phyloP scores from a whole-genome alignment of 1,284 basidiomycete genomes.

The Pyrrhoderma noxium region DNA sequence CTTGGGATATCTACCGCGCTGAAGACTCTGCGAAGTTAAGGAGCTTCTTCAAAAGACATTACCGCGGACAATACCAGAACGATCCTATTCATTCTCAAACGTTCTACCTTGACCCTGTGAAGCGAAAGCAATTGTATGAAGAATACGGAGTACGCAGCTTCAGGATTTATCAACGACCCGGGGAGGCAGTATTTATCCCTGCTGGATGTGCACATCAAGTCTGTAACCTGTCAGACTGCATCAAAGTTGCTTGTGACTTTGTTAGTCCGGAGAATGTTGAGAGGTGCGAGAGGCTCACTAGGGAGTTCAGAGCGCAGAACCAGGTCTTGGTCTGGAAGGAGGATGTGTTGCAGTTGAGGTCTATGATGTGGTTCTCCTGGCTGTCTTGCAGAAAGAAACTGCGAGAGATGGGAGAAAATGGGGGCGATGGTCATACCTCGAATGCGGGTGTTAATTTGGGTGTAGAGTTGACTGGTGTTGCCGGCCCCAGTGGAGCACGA shows the following conservation, averaged over 20 bases:
- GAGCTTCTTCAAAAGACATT: conserved; percentile 58
- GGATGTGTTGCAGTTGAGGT: conserved; percentile 85
- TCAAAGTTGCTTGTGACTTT: conserved; percentile 96
- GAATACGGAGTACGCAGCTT: conserved; percentile 69
- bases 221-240: conserved; percentile 82
- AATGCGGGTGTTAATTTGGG: too few species aligned
- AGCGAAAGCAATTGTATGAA: conserved; percentile 64
- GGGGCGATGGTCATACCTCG: too few species aligned
- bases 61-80: conserved; percentile 43
- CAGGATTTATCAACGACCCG: conserved; percentile 82
- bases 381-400: conserved; percentile 53
- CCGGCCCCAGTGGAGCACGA: too few species aligned
- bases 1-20: conserved; percentile 87
- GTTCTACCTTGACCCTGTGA: conserved; percentile 71
- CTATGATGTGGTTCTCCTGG: conserved; percentile 93
- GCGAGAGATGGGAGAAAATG: conserved; percentile 32
- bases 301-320: conserved; percentile 87
- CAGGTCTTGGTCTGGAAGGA: conserved; percentile 86
- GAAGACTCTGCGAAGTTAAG: conserved; percentile 79
- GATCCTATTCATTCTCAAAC: conserved; percentile 92
- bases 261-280: conserved; percentile 88
- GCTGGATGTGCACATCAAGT: conserved; percentile 92
- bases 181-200: conserved; percentile 94
- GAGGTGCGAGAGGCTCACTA: conserved; percentile 76
- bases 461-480: too few species aligned